Evolutionary conservation across 768 basidiomycete genomes (phyloP).

Genomic region (Suillus sp.): DNA sequence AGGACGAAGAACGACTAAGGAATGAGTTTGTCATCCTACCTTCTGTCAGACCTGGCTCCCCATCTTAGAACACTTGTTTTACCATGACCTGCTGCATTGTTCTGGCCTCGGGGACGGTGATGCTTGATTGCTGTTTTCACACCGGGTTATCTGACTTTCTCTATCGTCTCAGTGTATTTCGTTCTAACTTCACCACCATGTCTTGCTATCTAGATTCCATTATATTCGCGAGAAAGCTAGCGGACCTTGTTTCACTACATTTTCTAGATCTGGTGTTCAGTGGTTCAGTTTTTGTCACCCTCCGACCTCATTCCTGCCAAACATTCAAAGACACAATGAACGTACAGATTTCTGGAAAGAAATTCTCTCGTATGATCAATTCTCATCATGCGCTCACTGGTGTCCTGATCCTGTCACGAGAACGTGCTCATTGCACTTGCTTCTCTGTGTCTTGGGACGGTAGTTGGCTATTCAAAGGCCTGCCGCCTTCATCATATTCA

Average conservation of each 20-base stretch:
- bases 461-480: conserved; percentile 11
- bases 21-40: background rate
- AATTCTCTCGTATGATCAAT: background rate
- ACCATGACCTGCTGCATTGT: background rate
- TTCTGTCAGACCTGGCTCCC: conserved; percentile 9
- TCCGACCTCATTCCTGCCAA: background rate
- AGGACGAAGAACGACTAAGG: conserved; percentile 16
- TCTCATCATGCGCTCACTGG: background rate
- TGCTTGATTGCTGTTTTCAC: conserved; percentile 4
- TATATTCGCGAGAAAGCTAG: background rate
- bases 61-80: background rate
- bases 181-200: background rate
- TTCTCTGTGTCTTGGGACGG: background rate
- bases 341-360: background rate
- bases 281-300: background rate
- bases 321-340: background rate
- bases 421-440: background rate
- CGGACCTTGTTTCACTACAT: background rate
- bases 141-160: conserved; percentile 1
- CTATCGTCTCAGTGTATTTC: background rate
- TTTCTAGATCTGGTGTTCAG: background rate
- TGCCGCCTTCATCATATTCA: conserved; percentile 34
- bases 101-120: background rate
- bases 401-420: background rate
- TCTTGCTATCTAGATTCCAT: background rate